Percentiles rank a stretch among this genome's conserved stretches.
phyloP scores from a whole-genome alignment of 352 stramenopile genomes.

The Phytophthora sp. region DNA sequence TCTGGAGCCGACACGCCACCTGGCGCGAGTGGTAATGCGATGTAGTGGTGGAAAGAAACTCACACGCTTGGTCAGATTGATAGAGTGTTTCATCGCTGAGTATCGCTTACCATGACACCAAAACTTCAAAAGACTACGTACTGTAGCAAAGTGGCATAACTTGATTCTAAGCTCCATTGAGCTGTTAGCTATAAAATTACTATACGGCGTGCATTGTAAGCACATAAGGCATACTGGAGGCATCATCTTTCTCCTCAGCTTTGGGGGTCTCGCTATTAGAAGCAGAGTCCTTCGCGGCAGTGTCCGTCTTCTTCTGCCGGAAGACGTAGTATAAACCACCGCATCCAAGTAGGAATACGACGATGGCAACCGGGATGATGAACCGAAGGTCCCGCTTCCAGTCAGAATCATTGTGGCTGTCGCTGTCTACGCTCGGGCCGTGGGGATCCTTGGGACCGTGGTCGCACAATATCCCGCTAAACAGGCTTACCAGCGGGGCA shows the following conservation, averaged over 20 bases:
- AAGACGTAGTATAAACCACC: conserved; percentile 46
- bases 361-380: conserved; percentile 46
- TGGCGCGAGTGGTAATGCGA: too few species aligned
- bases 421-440: background rate
- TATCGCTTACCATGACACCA: too few species aligned
- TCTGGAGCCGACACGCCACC: too few species aligned
- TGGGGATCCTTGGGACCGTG: conserved; percentile 1
- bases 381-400: conserved; percentile 31
- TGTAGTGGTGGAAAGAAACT: too few species aligned
- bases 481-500: conserved; percentile 28
- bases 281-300: too few species aligned
- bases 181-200: background rate
- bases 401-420: conserved; percentile 1
- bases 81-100: too few species aligned
- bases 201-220: conserved; percentile 34
- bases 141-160: too few species aligned
- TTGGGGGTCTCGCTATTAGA: conserved; percentile 47
- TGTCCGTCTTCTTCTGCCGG: conserved; percentile 44
- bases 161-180: too few species aligned
- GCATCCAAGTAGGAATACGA: conserved; percentile 55
- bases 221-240: conserved; percentile 60
- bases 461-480: conserved; percentile 24
- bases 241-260: conserved; percentile 54
- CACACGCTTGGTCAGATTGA: too few species aligned
- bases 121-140: too few species aligned